phyloP scores from a whole-genome alignment of 176 grass and related monocot genomes.

The Pontederia crassipes region DNA sequence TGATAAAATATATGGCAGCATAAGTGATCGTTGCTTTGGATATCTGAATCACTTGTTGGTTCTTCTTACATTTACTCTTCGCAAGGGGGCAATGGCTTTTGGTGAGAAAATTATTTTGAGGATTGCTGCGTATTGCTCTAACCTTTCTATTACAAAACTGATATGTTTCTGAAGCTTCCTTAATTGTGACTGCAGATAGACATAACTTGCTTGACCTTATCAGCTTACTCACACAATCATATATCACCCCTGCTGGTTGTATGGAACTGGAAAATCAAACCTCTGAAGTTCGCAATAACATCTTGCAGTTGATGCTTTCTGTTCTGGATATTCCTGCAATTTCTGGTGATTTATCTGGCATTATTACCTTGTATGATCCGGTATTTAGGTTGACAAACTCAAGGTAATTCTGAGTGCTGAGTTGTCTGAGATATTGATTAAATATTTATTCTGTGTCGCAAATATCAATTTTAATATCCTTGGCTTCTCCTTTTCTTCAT shows the following conservation, averaged over 20 bases:
- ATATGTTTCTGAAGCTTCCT: background rate
- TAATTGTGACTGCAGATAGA: constrained; percentile 39
- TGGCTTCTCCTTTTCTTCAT: background rate
- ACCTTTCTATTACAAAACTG: too few relatives aligned
- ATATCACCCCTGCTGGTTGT: constrained; percentile 30
- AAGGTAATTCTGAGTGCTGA: constrained; percentile 29
- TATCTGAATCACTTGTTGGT: constrained; percentile 56
- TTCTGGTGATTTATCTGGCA: constrained; percentile 33
- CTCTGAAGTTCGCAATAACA: constrained; percentile 38
- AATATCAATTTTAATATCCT: background rate
- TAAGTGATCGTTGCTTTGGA: constrained; percentile 36
- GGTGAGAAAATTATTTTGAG: constrained; percentile 31
- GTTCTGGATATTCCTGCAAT: constrained; percentile 68
- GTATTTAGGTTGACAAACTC: constrained; percentile 50
- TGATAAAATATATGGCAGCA: constrained; percentile 41
- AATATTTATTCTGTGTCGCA: background rate
- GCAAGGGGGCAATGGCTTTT: constrained; percentile 29
- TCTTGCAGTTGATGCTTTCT: constrained; percentile 64
- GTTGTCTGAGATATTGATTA: background rate
- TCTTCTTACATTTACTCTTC: constrained; percentile 59
- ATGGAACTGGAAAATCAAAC: constrained; percentile 24
- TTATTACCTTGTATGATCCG: constrained; percentile 46
- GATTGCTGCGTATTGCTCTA: too few relatives aligned
- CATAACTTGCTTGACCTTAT: constrained; percentile 39
- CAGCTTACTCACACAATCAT: constrained; percentile 43